Conservation (phyloP, 2,329 filamentous ascomycete species). For the Talaromyces piceae region DNA sequence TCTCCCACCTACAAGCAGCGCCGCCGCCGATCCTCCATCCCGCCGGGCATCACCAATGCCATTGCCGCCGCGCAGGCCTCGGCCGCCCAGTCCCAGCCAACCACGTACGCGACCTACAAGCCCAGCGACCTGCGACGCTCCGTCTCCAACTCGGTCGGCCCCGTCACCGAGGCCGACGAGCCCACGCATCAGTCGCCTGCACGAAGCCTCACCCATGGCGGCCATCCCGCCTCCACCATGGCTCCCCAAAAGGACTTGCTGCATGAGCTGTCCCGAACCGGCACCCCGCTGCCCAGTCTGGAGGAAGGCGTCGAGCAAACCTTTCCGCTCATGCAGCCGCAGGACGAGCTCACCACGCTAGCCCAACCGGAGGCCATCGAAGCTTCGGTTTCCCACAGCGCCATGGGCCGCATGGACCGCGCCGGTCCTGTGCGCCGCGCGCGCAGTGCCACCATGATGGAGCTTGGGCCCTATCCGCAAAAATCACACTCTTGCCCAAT, state of each 20-base stretch:
- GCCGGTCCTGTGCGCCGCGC: constrained; percentile 79
- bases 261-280: constrained; percentile 73
- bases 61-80: constrained; percentile 49
- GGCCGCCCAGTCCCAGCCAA: constrained; percentile 27
- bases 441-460: constrained; percentile 91
- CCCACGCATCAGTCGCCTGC: constrained; percentile 71
- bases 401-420: constrained; percentile 50
- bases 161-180: constrained; percentile 72
- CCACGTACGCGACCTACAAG: constrained; percentile 58
- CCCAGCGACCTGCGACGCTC: constrained; percentile 89
- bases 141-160: constrained; percentile 77
- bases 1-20: constrained; percentile 99
- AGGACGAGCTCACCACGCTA: constrained; percentile 58
- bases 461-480: constrained; percentile 90
- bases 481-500: constrained; percentile 99
- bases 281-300: constrained; percentile 78
- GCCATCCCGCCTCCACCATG: constrained; percentile 60
- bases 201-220: constrained; percentile 60
- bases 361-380: constrained; percentile 55
- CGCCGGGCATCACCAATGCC: constrained; percentile 66
- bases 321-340: constrained; percentile 48
- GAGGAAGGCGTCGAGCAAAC: constrained; percentile 73
- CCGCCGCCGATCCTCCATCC: constrained; percentile 85
- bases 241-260: constrained; percentile 72
- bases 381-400: constrained; percentile 49